A percentile compares a stretch with the other conserved stretches of the same genome.
Evolutionary conservation across 176 grass and related monocot genomes (phyloP).

Genomic region (Zizania latifolia): DNA sequence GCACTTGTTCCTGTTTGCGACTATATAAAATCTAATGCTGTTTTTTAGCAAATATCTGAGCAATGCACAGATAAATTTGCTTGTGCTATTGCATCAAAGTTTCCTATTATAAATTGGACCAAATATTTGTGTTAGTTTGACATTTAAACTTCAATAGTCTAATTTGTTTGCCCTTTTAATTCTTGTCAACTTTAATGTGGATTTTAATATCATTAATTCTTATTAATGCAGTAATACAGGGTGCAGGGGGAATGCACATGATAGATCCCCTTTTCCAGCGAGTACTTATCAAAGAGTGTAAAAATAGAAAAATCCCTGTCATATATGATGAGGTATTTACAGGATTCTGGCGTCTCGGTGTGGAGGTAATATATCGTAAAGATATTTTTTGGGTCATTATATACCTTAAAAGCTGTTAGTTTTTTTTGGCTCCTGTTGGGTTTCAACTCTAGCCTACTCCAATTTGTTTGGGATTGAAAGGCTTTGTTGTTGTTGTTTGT

Average conservation of each 20-base stretch:
- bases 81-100: background rate
- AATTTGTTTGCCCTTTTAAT: background rate
- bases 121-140: background rate
- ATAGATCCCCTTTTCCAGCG: conserved; percentile 92
- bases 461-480: no score
- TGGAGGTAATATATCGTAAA: conserved; percentile 45
- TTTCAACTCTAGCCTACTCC: no score
- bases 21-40: background rate
- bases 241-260: conserved; percentile 87
- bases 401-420: background rate
- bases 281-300: conserved; percentile 64
- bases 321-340: conserved; percentile 97
- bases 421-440: no score
- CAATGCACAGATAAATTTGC: background rate
- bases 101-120: background rate
- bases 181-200: background rate
- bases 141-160: background rate
- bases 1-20: background rate
- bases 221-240: conserved; percentile 73
- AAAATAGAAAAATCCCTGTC: conserved; percentile 64
- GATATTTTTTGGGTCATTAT: background rate
- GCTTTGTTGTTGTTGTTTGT: no score
- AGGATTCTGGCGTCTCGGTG: conserved; percentile 87
- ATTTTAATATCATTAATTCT: background rate
- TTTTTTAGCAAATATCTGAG: background rate